Percentiles rank a stretch among this genome's conserved stretches.
phyloP scores from a whole-genome alignment of 352 stramenopile genomes.

The Phytophthora kernoviae region DNA sequence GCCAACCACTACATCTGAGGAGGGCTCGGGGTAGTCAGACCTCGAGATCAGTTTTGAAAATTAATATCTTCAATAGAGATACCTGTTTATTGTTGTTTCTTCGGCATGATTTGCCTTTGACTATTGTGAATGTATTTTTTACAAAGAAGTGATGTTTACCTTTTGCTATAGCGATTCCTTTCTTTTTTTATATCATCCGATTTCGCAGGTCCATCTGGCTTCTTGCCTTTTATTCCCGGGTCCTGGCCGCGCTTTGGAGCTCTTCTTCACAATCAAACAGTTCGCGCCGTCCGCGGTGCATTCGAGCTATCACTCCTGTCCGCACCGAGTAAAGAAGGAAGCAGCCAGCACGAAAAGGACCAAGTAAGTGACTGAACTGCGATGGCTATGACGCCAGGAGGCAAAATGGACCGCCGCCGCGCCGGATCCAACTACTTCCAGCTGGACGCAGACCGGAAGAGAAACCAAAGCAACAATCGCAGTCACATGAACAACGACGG shows the following conservation, averaged over 20 bases:
- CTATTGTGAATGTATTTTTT: no score
- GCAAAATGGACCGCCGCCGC: constrained; percentile 61
- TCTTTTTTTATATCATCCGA: not conserved
- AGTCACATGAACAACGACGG: constrained; percentile 45
- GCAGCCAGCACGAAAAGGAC: no score
- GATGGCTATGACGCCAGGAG: constrained; percentile 41
- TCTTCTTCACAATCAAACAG: not conserved
- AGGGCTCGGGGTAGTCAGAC: not conserved
- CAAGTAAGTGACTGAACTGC: not conserved
- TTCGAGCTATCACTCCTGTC: no score
- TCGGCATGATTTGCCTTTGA: no score
- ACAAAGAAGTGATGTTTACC: no score
- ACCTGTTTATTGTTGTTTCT: no score
- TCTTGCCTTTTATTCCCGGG: not conserved
- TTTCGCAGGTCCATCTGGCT: not conserved
- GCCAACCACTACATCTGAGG: not conserved
- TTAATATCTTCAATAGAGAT: no score
- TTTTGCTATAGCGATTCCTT: no score
- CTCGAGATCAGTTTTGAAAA: no score
- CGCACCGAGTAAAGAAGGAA: not conserved
- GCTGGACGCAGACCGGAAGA: constrained; percentile 77
- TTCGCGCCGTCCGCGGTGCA: not conserved
- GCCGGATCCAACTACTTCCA: constrained; percentile 89
- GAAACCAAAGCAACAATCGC: constrained; percentile 56
- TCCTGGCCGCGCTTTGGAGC: not conserved